Conservation (phyloP, 208 protist genomes). For the Leishmania major region DNA sequence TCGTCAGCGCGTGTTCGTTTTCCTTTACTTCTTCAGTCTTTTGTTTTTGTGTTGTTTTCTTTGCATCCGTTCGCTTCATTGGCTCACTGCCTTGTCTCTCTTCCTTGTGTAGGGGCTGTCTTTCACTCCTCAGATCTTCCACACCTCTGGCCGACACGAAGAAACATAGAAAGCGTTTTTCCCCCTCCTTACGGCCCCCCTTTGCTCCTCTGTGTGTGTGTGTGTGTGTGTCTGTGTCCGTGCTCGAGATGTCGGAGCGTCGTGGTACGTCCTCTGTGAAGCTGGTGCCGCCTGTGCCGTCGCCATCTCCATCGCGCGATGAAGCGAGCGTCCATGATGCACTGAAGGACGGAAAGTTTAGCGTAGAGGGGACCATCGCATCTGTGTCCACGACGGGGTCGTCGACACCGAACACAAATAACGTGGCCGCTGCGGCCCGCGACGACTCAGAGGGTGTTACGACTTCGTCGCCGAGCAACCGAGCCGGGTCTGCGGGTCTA, state of each 20-base stretch:
- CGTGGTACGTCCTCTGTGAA: conserved; percentile 14
- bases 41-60: neutral
- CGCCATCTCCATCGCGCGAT: conserved; percentile 27
- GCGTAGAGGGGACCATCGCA: conserved; percentile 16
- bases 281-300: conserved; percentile 35
- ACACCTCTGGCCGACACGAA: neutral
- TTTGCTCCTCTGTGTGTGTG: neutral
- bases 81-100: neutral
- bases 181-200: neutral
- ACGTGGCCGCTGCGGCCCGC: conserved; percentile 14
- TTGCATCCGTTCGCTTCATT: neutral
- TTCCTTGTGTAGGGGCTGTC: neutral
- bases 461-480: conserved; percentile 14
- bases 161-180: neutral
- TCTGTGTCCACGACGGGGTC: conserved; percentile 3
- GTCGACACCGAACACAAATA: conserved; percentile 24
- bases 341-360: neutral
- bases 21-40: neutral
- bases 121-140: neutral
- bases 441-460: conserved; percentile 2
- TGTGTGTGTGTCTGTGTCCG: neutral
- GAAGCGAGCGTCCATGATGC: neutral
- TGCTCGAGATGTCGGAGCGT: conserved; percentile 21
- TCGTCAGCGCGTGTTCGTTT: neutral
- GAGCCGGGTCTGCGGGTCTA: neutral